Evolutionary conservation across 768 basidiomycete genomes (phyloP), one percentile per base, ranked within the genome.

Genomic region (Sutorius australiensis): DNA sequence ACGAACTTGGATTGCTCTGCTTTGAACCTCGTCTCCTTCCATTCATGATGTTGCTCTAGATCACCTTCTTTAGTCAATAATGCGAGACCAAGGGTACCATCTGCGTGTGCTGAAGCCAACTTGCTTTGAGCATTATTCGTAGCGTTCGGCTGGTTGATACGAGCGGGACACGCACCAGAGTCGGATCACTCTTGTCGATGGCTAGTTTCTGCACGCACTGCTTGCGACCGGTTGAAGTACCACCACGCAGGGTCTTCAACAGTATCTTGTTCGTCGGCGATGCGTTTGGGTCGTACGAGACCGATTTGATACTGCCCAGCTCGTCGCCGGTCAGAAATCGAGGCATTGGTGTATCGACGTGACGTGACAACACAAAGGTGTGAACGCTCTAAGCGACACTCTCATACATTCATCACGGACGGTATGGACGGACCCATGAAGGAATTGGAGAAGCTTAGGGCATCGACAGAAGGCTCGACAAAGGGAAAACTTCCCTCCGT

Each of bases 301-400:
- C 62, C 8, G 80, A 68, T 70, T 91, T 91, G 53, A 92, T 78
- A 51, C 79, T 81, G 17, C 90, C 91, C 31, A 88, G 81, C 57
- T 89, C 86, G 71, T 92, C 91, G 57, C 88, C 91, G 41, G 82
- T 68, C 46, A 89, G 71, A 70, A 91, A 90, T 53, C 78, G 80
- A 65, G 81, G 72, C 86, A 88, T 89, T 12, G 28, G 30, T 24
- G 17, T 41, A 33, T 50, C 16, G 24, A 53, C 45, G 65, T 67
- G 57, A 59, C 57, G 65, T 69, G 62, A 64, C 59, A 53, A 24
- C 2, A 24, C 24, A 24, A 24, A 55, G 24, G 43, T 16, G 49
- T 51, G 50, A 58, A 30, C 31, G 30, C 16, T 40, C 24, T 34
- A 46, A 30, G 24, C 24, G 24, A 24, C 28, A 31, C 10, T 32